Base-by-base conservation (phyloP, 495 filamentous ascomycete species). In the Monascus purpureus region DNA sequence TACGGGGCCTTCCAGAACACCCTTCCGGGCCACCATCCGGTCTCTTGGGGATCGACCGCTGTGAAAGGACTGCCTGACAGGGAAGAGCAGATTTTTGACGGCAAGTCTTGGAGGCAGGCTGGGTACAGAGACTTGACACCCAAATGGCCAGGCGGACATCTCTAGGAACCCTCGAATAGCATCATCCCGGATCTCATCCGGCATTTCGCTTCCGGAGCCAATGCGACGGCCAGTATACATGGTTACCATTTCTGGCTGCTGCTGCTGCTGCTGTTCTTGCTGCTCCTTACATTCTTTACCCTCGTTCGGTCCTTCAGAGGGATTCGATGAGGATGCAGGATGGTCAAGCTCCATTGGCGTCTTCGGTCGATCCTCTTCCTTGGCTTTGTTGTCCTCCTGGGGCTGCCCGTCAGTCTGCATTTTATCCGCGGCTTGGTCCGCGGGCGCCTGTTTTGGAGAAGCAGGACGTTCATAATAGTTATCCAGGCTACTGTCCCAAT, bases 81-180 rank as follows among this genome's bases (percentile, higher is more conserved):
- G 60, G 37, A 68, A 59, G 33, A 71, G 51, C 37, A 76, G 37
- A 28, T 55, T 58, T 23, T 63, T 55, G 13, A 84, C 49, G 16
- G 68, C 56, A 1, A 87, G 49, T 13, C 74, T 64, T 2, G 80
- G 81, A 23, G 74, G 73, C 11, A 63, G 49, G 6, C 73, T 65
- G 4, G 81, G 69, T 9, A 72, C 57, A 0, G 67, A 58, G 25
- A 82, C 66, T 31, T 79, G 80, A 54, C 80, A 85, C 14, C 74
- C 74, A 47, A 86, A 90, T 20, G 80, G 73, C 68, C 82, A 92
- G 6, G 75, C 68, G 1, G 80, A 70, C 26, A 82, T 70, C 56
- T 93, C 87, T 18, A 90, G 52, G 37, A 94, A 80, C 9, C 73
- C 66, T 6, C 71, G 63, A 18, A 92, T 52, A 9, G 77, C 65